Base-by-base conservation (phyloP, 148 eudicot genomes). In the Linanthus parryae region DNA sequence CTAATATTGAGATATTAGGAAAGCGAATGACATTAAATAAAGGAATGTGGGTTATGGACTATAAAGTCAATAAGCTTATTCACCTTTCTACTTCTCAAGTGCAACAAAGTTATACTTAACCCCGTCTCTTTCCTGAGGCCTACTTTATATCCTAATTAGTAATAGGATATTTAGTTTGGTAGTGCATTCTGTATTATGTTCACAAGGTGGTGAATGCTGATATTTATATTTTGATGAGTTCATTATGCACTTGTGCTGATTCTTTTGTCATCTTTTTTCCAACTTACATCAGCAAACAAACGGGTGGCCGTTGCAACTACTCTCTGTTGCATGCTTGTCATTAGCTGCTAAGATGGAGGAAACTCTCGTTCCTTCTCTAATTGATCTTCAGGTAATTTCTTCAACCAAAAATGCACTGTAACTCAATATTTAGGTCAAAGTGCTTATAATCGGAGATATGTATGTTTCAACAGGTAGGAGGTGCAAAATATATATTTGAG, bases 261-360 rank as follows among this genome's bases (percentile, higher is more conserved):
- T 19, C 22, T 43, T 20, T 18, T 24, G 14, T 45, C 25, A 11
- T 45, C 7, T 42, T 42, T 42, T 21, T 42, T 15, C n/a, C n/a
- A n/a, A 42, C 16, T 14, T 1, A 4, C 38, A 48, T 55, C 81
- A 90, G 95, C 80, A 82, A 83, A 72, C 77, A 65, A 75, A 72
- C 48, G 95, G 97, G 59, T 91, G 97, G 97, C 80, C 95, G 19
- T 46, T 81, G 80, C 97, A 91, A 77, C 86, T 90, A 22, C 67
- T 85, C 52, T 81, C 97, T 16, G 95, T 91, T 54, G 95, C 97
- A 57, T 91, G 97, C 62, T 59, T 91, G 68, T 91, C 97, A 29
- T 61, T 91, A 64, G 97, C 97, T 61, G 97, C 97, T 66, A 91
- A 91, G 70, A 83, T 91, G 97, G 97, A 91, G 86, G 97, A 91